Conservation (phyloP, 2,329 filamentous ascomycete species). For the Microdochium trichocladiopsis region DNA sequence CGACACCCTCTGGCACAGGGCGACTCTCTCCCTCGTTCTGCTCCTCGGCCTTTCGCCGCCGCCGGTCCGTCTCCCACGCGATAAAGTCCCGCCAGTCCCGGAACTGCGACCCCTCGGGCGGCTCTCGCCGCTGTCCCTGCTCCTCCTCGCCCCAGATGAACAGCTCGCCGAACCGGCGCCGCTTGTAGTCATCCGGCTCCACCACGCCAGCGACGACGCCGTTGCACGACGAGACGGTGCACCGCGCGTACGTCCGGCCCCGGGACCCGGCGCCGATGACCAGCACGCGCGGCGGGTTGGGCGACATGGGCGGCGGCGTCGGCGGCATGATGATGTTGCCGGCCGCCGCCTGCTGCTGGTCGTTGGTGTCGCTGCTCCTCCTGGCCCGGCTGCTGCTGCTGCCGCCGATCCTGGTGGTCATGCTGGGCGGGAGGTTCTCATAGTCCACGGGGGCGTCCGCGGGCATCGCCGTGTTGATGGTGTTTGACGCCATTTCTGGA, state of each 20-base stretch:
- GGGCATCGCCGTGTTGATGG: not conserved
- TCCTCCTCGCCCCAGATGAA: conserved; percentile 61
- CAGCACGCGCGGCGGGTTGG: conserved; percentile 57
- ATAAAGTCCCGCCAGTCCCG: conserved; percentile 68
- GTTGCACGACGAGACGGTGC: conserved; percentile 56
- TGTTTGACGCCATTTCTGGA: too few relatives aligned
- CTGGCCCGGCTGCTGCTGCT: not conserved
- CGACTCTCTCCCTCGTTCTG: not conserved
- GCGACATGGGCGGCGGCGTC: conserved; percentile 35
- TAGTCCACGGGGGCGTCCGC: not conserved
- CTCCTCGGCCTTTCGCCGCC: conserved; percentile 32
- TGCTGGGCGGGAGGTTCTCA: not conserved
- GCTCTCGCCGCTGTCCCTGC: conserved; percentile 17
- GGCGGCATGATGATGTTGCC: conserved; percentile 14
- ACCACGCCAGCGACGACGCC: conserved; percentile 71
- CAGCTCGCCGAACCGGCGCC: conserved; percentile 58
- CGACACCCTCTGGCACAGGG: conserved; percentile 44
- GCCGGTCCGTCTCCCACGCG: conserved; percentile 59
- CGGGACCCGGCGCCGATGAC: conserved; percentile 80
- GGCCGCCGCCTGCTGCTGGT: not conserved
- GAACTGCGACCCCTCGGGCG: conserved; percentile 62
- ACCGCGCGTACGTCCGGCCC: conserved; percentile 66
- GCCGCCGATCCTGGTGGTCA: not conserved
- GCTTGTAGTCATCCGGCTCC: conserved; percentile 74
- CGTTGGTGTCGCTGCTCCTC: not conserved